Conservation (phyloP, 225 moss, liverwort and hornwort species). For the Polytrichum formosum region DNA sequence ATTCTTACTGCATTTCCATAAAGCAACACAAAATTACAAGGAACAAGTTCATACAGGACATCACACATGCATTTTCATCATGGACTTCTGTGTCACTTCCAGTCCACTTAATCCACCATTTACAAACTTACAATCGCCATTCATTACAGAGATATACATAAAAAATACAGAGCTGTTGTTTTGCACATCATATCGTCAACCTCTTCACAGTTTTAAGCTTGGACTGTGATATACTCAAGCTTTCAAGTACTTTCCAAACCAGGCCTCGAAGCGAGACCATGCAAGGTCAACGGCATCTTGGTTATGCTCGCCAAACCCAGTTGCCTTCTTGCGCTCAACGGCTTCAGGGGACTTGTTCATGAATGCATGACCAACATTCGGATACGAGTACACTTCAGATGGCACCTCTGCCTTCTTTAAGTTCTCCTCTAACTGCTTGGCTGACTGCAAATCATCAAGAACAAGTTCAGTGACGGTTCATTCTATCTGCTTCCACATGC, state of each 20-base stretch:
- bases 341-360: conserved; percentile 85
- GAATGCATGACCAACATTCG: conserved; percentile 70
- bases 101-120: too few relatives aligned
- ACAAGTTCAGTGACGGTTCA: neutral
- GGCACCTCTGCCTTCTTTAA: conserved; percentile 51
- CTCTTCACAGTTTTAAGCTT: too few relatives aligned
- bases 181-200: too few relatives aligned
- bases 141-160: too few relatives aligned
- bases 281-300: conserved; percentile 49
- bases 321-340: conserved; percentile 63
- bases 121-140: too few relatives aligned
- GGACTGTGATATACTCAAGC: neutral
- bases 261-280: conserved; percentile 64
- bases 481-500: neutral
- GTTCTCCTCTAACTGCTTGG: conserved; percentile 62
- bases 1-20: too few relatives aligned
- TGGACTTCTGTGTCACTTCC: too few relatives aligned
- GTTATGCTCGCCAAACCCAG: conserved; percentile 64
- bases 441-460: conserved; percentile 40
- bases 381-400: conserved; percentile 57
- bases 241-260: conserved; percentile 67
- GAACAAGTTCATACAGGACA: too few relatives aligned
- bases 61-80: too few relatives aligned
- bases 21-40: too few relatives aligned
- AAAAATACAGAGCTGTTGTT: too few relatives aligned